phyloP scores from a whole-genome alignment of 73 alveolate species.

The Stentor coeruleus region DNA sequence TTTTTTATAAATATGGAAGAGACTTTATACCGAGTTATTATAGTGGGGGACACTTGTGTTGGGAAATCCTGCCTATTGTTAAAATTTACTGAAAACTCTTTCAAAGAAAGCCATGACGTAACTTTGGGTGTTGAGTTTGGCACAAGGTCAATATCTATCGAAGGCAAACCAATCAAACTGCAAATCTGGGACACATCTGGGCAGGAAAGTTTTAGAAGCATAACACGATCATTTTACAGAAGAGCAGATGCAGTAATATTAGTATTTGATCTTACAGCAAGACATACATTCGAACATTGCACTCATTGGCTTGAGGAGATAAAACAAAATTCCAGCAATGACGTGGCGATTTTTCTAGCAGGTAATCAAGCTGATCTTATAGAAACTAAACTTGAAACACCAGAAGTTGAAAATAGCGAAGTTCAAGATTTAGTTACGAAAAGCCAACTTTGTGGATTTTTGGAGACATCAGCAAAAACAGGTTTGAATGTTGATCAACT shows the following conservation, averaged over 20 bases:
- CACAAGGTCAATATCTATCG: constrained; percentile 71
- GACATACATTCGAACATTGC: constrained; percentile 47
- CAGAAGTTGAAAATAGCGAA: constrained; percentile 58
- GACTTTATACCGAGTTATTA: no score
- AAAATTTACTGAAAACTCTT: constrained; percentile 68
- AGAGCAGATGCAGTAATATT: constrained; percentile 84
- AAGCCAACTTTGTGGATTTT: constrained; percentile 53
- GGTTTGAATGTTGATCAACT: constrained; percentile 52
- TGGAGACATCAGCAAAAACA: constrained; percentile 82
- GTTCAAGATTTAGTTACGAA: constrained; percentile 60
- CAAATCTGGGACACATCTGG: constrained; percentile 98
- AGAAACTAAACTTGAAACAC: no score
- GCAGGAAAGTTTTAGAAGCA: constrained; percentile 84
- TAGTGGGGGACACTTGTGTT: constrained; percentile 74
- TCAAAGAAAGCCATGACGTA: constrained; percentile 71
- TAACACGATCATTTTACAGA: constrained; percentile 87
- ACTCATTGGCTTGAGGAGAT: constrained; percentile 50
- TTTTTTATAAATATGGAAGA: no score
- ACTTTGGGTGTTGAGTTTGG: constrained; percentile 96
- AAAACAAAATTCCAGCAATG: constrained; percentile 30
- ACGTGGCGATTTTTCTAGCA: constrained; percentile 33
- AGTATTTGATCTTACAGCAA: constrained; percentile 80
- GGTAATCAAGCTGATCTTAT: constrained; percentile 51
- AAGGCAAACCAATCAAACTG: constrained; percentile 61
- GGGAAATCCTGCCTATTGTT: constrained; percentile 87